phyloP scores from a whole-genome alignment of 1,139 yeast genomes.

The Citeromyces hawaiiensis region DNA sequence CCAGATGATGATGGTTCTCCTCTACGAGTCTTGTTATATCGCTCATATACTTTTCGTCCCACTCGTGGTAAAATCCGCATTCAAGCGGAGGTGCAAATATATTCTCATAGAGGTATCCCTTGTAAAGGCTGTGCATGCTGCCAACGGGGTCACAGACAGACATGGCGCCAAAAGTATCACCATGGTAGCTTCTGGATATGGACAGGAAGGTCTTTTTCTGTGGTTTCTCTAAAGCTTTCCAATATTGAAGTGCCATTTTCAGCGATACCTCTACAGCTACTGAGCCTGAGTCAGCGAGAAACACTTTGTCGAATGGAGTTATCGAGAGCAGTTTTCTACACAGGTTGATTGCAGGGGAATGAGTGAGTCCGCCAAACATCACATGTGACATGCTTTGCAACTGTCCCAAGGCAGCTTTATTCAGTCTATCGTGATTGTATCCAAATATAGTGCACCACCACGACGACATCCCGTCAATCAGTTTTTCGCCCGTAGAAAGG shows the following conservation, averaged over 20 bases:
- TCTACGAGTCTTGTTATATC: constrained; percentile 8
- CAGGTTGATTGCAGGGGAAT: constrained; percentile 16
- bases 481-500: constrained; percentile 9
- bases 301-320: constrained; percentile 5
- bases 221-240: background rate
- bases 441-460: constrained; percentile 23
- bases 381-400: constrained; percentile 16
- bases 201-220: constrained; percentile 6
- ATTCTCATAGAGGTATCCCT: background rate
- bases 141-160: constrained; percentile 8
- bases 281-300: background rate
- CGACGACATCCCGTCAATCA: constrained; percentile 21
- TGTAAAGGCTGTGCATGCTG: background rate
- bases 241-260: background rate
- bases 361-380: constrained; percentile 21
- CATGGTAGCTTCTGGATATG: constrained; percentile 13
- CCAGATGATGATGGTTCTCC: constrained; percentile 9
- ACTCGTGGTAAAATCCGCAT: constrained; percentile 9
- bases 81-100: constrained; percentile 12
- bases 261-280: background rate
- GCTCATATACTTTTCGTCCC: constrained; percentile 10
- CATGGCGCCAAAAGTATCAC: constrained; percentile 13
- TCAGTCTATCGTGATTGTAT: constrained; percentile 16
- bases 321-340: constrained; percentile 12
- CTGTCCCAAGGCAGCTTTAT: constrained; percentile 15